These are phyloP conservation scores for Fusarium ramigenum DNA, from an alignment of 2,329 filamentous ascomycete species.

Conservation along the genomic window DNA sequence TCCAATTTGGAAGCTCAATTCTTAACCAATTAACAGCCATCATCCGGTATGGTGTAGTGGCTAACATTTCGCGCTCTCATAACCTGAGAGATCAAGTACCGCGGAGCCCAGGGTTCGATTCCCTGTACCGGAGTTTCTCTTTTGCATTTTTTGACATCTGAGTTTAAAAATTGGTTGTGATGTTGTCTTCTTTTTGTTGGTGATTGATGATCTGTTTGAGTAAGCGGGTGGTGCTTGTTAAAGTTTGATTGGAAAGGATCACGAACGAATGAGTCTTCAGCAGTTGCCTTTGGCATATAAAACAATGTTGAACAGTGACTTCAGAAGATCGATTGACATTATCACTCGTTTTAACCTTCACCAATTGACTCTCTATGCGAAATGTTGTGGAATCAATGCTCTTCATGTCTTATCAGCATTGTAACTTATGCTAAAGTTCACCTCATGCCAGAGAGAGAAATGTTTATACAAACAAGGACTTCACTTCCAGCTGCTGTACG, in stretches of 20 bases:
- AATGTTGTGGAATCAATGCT: no score
- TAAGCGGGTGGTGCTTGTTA: no score
- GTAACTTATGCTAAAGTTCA: neutral
- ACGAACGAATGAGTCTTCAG: no score
- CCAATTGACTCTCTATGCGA: neutral
- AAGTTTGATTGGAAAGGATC: no score
- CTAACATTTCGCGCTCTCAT: conserved; percentile 48
- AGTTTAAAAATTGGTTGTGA: no score
- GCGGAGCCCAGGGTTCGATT: conserved; percentile 31
- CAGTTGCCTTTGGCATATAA: neutral
- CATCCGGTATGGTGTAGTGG: conserved; percentile 48
- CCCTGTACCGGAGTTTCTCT: conserved; percentile 20
- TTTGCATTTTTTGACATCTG: neutral
- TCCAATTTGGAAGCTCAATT: rapidly evolving
- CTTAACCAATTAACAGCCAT: neutral
- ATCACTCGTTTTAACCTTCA: neutral
- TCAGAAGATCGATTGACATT: neutral
- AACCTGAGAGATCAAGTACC: conserved; percentile 34
- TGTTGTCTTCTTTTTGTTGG: neutral
- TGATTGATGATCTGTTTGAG: neutral
- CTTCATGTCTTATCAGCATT: no score
- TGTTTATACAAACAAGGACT: no score
- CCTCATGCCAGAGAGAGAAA: neutral
- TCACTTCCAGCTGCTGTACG: neutral
- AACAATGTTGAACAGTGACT: no score